phyloP scores from a whole-genome alignment of 306 rosid genomes.

The Benincasa hispida region DNA sequence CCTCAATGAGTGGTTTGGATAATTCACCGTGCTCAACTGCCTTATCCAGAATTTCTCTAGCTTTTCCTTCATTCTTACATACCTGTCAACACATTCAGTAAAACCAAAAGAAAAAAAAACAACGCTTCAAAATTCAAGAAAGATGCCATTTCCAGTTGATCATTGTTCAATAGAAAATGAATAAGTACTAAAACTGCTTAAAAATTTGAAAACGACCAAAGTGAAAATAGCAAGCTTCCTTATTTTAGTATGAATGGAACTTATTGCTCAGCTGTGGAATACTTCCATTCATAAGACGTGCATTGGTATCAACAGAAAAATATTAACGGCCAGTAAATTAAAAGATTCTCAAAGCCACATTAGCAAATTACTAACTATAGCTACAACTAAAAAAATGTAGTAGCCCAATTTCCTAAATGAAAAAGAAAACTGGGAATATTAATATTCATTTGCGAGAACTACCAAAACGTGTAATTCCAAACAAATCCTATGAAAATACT shows the following conservation, averaged over 20 bases:
- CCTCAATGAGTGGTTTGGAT: conserved; percentile 80
- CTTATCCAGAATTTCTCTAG: conserved; percentile 56
- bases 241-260: not conserved
- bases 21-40: conserved; percentile 66
- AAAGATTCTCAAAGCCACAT: not conserved
- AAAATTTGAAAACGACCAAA: not conserved
- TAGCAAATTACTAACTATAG: not conserved
- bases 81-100: conserved; percentile 33
- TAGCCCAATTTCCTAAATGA: not conserved
- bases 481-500: too few relatives aligned
- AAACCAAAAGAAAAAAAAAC: not conserved
- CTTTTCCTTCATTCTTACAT: conserved; percentile 68
- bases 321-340: not conserved
- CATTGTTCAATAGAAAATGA: not conserved
- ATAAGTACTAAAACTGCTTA: not conserved
- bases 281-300: not conserved
- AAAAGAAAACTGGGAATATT: not conserved
- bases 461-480: too few relatives aligned
- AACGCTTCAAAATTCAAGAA: conserved; percentile 4
- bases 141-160: not conserved
- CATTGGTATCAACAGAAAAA: not conserved
- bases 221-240: not conserved
- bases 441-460: too few relatives aligned
- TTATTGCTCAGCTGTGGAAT: not conserved
- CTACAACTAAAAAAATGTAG: too few relatives aligned